A percentile compares a stretch with the other conserved stretches of the same genome.
These are phyloP conservation scores for Nitzschia inconspicua DNA, from an alignment of 108 stramenopile species.

Conservation along the genomic window DNA sequence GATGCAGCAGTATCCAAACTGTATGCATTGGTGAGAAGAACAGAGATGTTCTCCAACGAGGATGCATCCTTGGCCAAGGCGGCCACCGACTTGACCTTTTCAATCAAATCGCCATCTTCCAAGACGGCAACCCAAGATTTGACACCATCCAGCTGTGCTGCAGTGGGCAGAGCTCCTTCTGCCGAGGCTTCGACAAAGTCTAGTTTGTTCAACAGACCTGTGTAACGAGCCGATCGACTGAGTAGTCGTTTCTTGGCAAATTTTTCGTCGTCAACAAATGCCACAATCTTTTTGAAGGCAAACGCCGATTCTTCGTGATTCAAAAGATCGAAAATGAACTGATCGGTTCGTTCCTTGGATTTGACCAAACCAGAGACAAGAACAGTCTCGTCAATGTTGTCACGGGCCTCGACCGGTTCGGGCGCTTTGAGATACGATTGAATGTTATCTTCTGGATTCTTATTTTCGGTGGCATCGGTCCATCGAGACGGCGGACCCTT, in stretches of 20 bases:
- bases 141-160: slow-evolving; percentile 56
- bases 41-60: slow-evolving; percentile 65
- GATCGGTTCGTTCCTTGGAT: slow-evolving; percentile 64
- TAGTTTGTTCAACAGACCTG: slow-evolving; percentile 86
- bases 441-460: slow-evolving; percentile 39
- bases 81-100: slow-evolving; percentile 25
- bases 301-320: slow-evolving; percentile 79
- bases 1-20: slow-evolving; percentile 40
- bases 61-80: slow-evolving; percentile 36
- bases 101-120: slow-evolving; percentile 14
- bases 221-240: slow-evolving; percentile 82
- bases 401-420: slow-evolving; percentile 40
- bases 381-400: slow-evolving; percentile 35
- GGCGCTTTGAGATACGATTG: slow-evolving; percentile 46
- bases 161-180: slow-evolving; percentile 38
- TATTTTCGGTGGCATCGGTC: neutral
- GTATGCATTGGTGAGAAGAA: slow-evolving; percentile 58
- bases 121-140: slow-evolving; percentile 66
- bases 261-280: slow-evolving; percentile 64
- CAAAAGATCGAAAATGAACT: slow-evolving; percentile 80
- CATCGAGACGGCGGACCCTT: slow-evolving; percentile 8
- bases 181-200: slow-evolving; percentile 44
- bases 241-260: slow-evolving; percentile 88
- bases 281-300: slow-evolving; percentile 76
- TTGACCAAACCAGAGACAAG: slow-evolving; percentile 42